These are phyloP conservation scores for Colletotrichum limetticola DNA, from an alignment of 2,329 filamentous ascomycete genomes.

Conservation along the genomic window DNA sequence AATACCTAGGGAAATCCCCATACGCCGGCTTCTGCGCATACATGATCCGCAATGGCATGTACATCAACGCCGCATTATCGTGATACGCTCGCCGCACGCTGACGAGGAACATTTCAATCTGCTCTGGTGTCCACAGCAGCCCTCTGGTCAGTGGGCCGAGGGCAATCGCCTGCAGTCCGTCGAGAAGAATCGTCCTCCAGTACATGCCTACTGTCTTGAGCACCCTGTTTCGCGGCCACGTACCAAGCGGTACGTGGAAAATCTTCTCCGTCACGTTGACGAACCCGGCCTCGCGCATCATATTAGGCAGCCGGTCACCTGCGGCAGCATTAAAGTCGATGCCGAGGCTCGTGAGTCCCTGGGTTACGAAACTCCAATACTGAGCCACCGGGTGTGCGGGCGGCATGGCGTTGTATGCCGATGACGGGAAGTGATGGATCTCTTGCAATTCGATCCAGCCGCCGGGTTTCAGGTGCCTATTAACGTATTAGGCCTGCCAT, in stretches of 20 bases:
- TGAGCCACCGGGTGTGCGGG: slow-evolving; percentile 53
- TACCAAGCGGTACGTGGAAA: slow-evolving; percentile 64
- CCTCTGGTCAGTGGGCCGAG: slow-evolving; percentile 63
- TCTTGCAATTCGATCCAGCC: slow-evolving; percentile 68
- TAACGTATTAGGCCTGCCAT: neutral
- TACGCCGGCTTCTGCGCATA: slow-evolving; percentile 62
- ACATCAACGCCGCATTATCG: slow-evolving; percentile 57
- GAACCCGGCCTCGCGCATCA: slow-evolving; percentile 63
- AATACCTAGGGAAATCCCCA: neutral
- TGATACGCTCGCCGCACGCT: slow-evolving; percentile 60
- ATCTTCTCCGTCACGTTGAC: slow-evolving; percentile 60
- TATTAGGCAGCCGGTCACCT: slow-evolving; percentile 51
- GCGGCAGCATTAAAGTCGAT: slow-evolving; percentile 58
- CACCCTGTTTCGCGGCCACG: slow-evolving; percentile 62
- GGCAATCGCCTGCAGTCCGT: slow-evolving; percentile 62
- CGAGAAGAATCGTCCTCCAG: slow-evolving; percentile 61
- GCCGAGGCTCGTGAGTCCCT: slow-evolving; percentile 55
- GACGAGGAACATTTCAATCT: slow-evolving; percentile 60
- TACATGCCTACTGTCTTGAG: slow-evolving; percentile 63
- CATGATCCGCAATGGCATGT: slow-evolving; percentile 66
- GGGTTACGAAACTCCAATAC: slow-evolving; percentile 58
- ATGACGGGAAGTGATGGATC: slow-evolving; percentile 60
- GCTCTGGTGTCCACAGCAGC: slow-evolving; percentile 57
- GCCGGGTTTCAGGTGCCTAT: slow-evolving; percentile 62
- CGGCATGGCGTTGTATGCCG: slow-evolving; percentile 52